phyloP scores from a whole-genome alignment of 768 basidiomycete species.

The Mycena rebaudengoi region DNA sequence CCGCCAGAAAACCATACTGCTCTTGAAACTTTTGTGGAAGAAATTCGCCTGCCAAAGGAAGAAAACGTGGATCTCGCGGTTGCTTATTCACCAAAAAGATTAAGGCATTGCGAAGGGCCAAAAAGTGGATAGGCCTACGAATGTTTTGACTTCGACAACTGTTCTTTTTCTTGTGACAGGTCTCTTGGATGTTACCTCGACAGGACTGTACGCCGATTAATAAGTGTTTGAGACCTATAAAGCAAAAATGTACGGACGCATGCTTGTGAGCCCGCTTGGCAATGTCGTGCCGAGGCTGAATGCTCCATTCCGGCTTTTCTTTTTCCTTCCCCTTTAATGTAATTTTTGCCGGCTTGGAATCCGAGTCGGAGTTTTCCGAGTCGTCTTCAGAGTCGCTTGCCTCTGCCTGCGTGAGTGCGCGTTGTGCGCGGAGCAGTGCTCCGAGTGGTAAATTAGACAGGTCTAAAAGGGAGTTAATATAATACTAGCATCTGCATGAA shows the following conservation, averaged over 20 bases:
- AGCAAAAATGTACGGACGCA: slow-evolving; percentile 66
- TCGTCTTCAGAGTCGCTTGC: slow-evolving; percentile 46
- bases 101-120: slow-evolving; percentile 6
- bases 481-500: not conserved
- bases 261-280: slow-evolving; percentile 80
- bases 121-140: slow-evolving; percentile 52
- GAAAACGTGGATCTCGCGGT: slow-evolving; percentile 88
- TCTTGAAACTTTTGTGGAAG: slow-evolving; percentile 69
- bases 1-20: slow-evolving; percentile 80
- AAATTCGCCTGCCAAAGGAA: slow-evolving; percentile 74
- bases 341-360: slow-evolving; percentile 17
- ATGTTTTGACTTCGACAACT: slow-evolving; percentile 72
- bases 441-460: slow-evolving; percentile 70
- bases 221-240: slow-evolving; percentile 8
- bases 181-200: slow-evolving; percentile 83
- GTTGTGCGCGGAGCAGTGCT: slow-evolving; percentile 70
- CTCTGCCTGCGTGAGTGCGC: slow-evolving; percentile 54
- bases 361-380: slow-evolving; percentile 31
- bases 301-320: slow-evolving; percentile 51
- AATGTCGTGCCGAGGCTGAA: slow-evolving; percentile 53
- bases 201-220: slow-evolving; percentile 61
- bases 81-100: slow-evolving; percentile 57
- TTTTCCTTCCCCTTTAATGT: slow-evolving; percentile 44
- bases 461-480: slow-evolving; percentile 45
- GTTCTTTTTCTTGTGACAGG: slow-evolving; percentile 79